A percentile compares a stretch with the other conserved stretches of the same genome.
Conservation (phyloP, 1,284 basidiomycete genomes). For the Austroboletus rostrupii region DNA sequence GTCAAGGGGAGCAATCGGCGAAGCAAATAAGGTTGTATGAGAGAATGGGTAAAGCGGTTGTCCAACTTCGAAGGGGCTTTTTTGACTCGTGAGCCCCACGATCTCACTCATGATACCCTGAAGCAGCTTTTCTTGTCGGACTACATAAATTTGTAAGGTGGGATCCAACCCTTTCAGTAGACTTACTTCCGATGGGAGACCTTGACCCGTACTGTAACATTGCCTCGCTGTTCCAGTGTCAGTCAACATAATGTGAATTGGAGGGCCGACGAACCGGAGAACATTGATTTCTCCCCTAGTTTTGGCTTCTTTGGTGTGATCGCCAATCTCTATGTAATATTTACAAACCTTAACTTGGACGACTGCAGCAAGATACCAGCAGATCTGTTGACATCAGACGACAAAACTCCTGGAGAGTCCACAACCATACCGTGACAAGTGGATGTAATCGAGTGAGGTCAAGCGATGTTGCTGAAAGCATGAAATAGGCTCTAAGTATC, state of each 20-base stretch:
- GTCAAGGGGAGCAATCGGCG: slow-evolving; percentile 22
- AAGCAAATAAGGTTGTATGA: slow-evolving; percentile 58
- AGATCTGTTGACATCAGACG: slow-evolving; percentile 52
- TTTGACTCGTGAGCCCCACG: slow-evolving; percentile 73
- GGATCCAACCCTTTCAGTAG: neutral
- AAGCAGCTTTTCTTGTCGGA: slow-evolving; percentile 74
- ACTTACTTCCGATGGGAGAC: slow-evolving; percentile 79
- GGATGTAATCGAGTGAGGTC: slow-evolving; percentile 77
- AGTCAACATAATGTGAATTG: slow-evolving; percentile 5
- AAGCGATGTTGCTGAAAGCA: slow-evolving; percentile 69
- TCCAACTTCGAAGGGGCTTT: slow-evolving; percentile 70
- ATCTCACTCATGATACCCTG: slow-evolving; percentile 81
- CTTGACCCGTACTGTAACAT: slow-evolving; percentile 74
- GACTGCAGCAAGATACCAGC: slow-evolving; percentile 83
- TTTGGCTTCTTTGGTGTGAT: slow-evolving; percentile 63
- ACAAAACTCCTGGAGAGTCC: slow-evolving; percentile 7
- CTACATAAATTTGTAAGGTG: slow-evolving; percentile 35
- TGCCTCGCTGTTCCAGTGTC: slow-evolving; percentile 50
- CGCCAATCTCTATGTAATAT: slow-evolving; percentile 73
- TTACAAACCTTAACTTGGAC: slow-evolving; percentile 82
- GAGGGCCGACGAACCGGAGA: slow-evolving; percentile 47
- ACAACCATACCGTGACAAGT: slow-evolving; percentile 62
- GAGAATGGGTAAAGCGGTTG: slow-evolving; percentile 78
- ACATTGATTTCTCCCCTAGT: slow-evolving; percentile 84
- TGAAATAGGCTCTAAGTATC: slow-evolving; percentile 71